Conservation (phyloP, 768 basidiomycete genomes). For the Boletus tomentosulus region DNA sequence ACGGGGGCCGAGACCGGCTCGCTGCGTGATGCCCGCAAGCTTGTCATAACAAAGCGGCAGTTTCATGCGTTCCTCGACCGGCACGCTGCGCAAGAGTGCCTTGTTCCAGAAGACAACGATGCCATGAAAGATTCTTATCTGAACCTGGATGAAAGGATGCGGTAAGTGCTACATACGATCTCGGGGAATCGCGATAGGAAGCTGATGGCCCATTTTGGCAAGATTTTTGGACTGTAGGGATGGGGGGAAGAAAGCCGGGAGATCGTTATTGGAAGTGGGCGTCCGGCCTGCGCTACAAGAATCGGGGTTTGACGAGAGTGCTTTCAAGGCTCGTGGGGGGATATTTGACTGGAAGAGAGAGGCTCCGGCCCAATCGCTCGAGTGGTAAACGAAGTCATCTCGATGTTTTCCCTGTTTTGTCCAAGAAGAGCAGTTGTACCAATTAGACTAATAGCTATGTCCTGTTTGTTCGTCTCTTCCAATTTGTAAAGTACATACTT, state of each 20-base stretch:
- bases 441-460: no score
- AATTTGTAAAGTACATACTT: no score
- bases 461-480: no score
- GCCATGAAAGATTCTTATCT: constrained; percentile 39
- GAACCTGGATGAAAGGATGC: constrained; percentile 37
- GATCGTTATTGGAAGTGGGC: constrained; percentile 31
- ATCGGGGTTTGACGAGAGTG: constrained; percentile 32
- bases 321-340: constrained; percentile 32
- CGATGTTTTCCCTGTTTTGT: no score
- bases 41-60: constrained; percentile 34
- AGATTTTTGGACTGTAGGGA: constrained; percentile 33
- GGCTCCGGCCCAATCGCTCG: background rate
- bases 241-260: constrained; percentile 29
- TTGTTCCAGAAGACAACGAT: constrained; percentile 38
- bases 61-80: constrained; percentile 34
- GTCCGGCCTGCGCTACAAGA: constrained; percentile 31
- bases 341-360: constrained; percentile 35
- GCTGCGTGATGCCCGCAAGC: constrained; percentile 31
- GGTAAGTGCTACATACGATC: constrained; percentile 19
- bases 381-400: constrained; percentile 3
- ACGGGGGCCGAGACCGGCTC: constrained; percentile 30
- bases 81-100: constrained; percentile 26
- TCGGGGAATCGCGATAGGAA: background rate
- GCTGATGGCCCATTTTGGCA: background rate
- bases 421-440: no score